Conservation (phyloP, 345 rosid species). For the Triadica sebifera region DNA sequence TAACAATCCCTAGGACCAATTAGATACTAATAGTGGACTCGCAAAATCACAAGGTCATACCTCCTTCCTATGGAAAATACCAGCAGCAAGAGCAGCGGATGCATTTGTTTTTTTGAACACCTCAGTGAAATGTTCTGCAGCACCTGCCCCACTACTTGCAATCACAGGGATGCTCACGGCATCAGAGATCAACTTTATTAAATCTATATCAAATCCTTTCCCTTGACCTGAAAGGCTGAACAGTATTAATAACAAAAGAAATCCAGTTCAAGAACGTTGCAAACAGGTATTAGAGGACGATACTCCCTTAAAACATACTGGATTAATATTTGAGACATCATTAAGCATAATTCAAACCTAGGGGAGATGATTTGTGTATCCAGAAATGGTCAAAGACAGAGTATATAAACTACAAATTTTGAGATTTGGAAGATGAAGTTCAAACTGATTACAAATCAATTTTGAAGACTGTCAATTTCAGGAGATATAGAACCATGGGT, state of each 20-base stretch:
- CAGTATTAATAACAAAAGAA: not conserved
- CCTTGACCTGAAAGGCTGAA: conserved; percentile 76
- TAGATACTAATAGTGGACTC: not conserved
- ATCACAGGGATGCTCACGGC: conserved; percentile 93
- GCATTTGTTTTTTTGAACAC: conserved; percentile 77
- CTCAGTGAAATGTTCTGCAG: conserved; percentile 74
- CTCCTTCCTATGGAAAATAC: conserved; percentile 97
- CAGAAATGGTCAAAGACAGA: too few species aligned
- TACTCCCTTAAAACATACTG: not conserved
- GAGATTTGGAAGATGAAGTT: not conserved
- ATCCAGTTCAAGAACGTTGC: not conserved
- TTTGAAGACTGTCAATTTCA: not conserved
- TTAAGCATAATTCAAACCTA: not conserved
- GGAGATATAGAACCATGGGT: not conserved
- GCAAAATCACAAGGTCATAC: conserved; percentile 25
- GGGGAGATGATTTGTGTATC: not conserved
- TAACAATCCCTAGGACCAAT: not conserved
- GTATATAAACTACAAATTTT: not conserved
- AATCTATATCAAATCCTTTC: conserved; percentile 78
- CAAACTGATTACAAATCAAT: too few species aligned
- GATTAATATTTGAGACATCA: not conserved
- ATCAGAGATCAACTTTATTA: conserved; percentile 77
- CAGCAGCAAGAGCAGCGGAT: conserved; percentile 97
- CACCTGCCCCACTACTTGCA: conserved; percentile 97
- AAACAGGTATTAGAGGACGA: not conserved